Conservation (phyloP, 2,329 filamentous ascomycete genomes). For the Elsinoe ampelina region DNA sequence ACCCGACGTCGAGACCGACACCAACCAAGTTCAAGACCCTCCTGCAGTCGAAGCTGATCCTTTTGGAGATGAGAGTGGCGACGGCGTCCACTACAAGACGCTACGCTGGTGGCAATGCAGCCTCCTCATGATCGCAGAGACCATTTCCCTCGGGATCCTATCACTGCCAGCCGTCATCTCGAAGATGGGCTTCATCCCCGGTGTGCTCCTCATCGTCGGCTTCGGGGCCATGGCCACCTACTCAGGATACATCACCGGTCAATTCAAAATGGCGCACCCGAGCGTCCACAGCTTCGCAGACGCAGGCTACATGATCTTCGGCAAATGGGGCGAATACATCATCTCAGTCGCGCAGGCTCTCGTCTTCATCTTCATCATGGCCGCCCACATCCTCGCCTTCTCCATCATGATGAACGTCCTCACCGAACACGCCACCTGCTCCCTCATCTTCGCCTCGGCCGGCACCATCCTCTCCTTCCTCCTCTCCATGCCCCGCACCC, state of each 20-base stretch:
- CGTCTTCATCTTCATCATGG: conserved; percentile 60
- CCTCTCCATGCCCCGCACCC: conserved; percentile 52
- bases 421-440: conserved; percentile 52
- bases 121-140: conserved; percentile 49
- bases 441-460: conserved; percentile 54
- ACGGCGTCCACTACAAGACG: conserved; percentile 30
- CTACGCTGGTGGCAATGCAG: conserved; percentile 17
- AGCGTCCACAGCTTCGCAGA: conserved; percentile 59
- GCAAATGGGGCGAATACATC: conserved; percentile 52
- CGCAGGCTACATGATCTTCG: conserved; percentile 53
- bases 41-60: conserved; percentile 9
- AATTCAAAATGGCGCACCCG: conserved; percentile 49
- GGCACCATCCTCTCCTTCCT: conserved; percentile 51
- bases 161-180: conserved; percentile 46
- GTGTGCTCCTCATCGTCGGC: conserved; percentile 44
- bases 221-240: conserved; percentile 51
- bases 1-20: too few species aligned
- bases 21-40: too few species aligned
- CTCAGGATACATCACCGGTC: conserved; percentile 50
- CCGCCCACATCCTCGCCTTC: conserved; percentile 63
- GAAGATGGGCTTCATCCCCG: conserved; percentile 36
- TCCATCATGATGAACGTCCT: conserved; percentile 59
- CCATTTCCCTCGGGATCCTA: conserved; percentile 48
- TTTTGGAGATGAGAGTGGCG: conserved; percentile 16
- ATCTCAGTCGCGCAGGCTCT: conserved; percentile 53